Evolutionary conservation across 208 protist species (phyloP).

Genomic region (Leishmania aethiopica): DNA sequence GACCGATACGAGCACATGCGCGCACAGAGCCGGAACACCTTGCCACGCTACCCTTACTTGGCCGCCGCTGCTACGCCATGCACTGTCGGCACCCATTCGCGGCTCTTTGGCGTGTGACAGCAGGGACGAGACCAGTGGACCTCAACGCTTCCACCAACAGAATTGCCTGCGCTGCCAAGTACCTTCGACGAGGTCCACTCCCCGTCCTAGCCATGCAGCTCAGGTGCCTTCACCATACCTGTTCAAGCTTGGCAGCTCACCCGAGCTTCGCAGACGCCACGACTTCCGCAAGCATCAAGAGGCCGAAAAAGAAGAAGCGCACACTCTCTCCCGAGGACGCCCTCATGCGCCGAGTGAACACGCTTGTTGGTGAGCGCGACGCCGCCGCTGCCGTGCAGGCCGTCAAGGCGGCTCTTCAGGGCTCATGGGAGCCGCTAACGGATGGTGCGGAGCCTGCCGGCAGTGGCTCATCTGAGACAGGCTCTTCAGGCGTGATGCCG

Average conservation of each 20-base stretch:
- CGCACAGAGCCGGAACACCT: neutral
- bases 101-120: neutral
- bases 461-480: neutral
- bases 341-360: conserved; percentile 30
- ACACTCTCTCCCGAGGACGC: conserved; percentile 16
- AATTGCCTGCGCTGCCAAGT: neutral
- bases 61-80: neutral
- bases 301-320: neutral
- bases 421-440: neutral
- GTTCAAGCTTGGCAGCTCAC: neutral
- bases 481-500: neutral
- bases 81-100: neutral
- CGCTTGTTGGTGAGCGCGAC: conserved; percentile 26
- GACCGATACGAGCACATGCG: neutral
- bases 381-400: conserved; percentile 25
- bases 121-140: neutral
- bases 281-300: neutral
- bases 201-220: neutral
- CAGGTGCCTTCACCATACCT: neutral
- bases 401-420: conserved; percentile 13
- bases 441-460: neutral
- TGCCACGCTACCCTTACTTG: neutral
- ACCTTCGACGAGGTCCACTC: neutral
- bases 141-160: neutral
- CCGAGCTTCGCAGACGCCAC: neutral